Percentiles rank a stretch among this genome's conserved stretches.
These are phyloP conservation scores for Salix koriyanagi DNA, from an alignment of 345 rosid genomes.

Conservation along the genomic window DNA sequence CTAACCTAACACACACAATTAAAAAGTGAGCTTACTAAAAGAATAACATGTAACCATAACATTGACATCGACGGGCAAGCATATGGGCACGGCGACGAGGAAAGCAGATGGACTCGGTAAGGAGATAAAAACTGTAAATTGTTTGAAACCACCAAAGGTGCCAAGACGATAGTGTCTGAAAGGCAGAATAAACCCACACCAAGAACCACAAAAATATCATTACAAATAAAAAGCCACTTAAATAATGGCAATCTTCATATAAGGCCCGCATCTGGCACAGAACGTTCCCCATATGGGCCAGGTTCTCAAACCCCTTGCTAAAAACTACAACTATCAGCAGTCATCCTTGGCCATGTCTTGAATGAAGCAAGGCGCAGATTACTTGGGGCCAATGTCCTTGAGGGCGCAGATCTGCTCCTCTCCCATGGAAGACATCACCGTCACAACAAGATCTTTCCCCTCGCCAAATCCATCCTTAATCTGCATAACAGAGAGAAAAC, in stretches of 20 bases:
- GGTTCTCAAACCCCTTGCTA: slow-evolving; percentile 7
- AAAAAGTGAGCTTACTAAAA: too few relatives aligned
- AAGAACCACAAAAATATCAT: slow-evolving; percentile 12
- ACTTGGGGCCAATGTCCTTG: slow-evolving; percentile 31
- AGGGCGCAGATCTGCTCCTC: slow-evolving; percentile 36
- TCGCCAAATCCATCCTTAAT: slow-evolving; percentile 29
- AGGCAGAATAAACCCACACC: slow-evolving; percentile 1
- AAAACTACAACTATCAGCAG: slow-evolving; percentile 11
- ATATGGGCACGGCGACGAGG: background rate
- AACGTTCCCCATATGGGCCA: background rate
- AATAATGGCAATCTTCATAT: slow-evolving; percentile 2
- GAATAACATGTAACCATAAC: background rate
- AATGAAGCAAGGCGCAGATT: background rate
- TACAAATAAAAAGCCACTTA: slow-evolving; percentile 4
- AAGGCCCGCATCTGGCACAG: slow-evolving; percentile 6
- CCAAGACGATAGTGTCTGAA: background rate
- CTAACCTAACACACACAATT: too few relatives aligned
- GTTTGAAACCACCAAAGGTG: slow-evolving; percentile 12
- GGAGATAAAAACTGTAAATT: slow-evolving; percentile 1
- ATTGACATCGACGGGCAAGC: background rate
- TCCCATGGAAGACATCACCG: slow-evolving; percentile 33
- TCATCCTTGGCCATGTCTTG: background rate
- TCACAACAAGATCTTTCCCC: slow-evolving; percentile 30
- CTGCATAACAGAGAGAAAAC: background rate
- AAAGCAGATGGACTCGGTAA: background rate